phyloP scores from a whole-genome alignment of 2,329 filamentous ascomycete genomes.

The Penicillium sp. region DNA sequence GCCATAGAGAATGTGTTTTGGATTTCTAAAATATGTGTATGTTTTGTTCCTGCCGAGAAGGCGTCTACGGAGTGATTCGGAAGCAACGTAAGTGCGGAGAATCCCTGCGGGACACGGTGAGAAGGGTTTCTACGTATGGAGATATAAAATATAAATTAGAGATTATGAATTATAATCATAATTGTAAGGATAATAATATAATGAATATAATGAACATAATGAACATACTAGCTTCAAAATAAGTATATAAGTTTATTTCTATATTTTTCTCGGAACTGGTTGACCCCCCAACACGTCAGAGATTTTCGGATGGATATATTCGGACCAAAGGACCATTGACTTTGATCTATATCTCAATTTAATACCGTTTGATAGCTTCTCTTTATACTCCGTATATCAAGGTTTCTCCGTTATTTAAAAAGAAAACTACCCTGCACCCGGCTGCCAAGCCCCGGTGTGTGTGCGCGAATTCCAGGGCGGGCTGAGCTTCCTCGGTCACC shows the following conservation, averaged over 20 bases:
- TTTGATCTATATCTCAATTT: background rate
- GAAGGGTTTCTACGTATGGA: background rate
- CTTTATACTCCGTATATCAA: background rate
- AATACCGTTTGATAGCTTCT: background rate
- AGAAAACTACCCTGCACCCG: slow-evolving; percentile 19
- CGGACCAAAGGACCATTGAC: slow-evolving; percentile 10
- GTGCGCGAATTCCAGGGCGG: slow-evolving; percentile 19
- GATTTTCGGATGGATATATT: slow-evolving; percentile 17
- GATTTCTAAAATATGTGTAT: background rate
- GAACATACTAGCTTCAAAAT: background rate
- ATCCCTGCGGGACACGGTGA: slow-evolving; percentile 18
- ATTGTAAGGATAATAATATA: background rate
- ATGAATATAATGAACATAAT: background rate
- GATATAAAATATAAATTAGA: background rate
- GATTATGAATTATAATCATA: background rate
- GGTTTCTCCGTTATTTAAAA: background rate
- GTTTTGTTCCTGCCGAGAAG: slow-evolving; percentile 1
- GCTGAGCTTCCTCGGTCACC: slow-evolving; percentile 9
- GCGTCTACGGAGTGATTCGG: slow-evolving; percentile 25
- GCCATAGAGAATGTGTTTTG: slow-evolving; percentile 29
- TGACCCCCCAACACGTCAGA: slow-evolving; percentile 23
- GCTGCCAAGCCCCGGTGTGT: slow-evolving; percentile 24
- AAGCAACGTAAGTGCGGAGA: slow-evolving; percentile 27
- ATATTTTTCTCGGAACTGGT: background rate
- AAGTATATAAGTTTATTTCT: background rate